Base-by-base conservation (phyloP, 176 grass and related monocot genomes). In the Thalia dealbata region DNA sequence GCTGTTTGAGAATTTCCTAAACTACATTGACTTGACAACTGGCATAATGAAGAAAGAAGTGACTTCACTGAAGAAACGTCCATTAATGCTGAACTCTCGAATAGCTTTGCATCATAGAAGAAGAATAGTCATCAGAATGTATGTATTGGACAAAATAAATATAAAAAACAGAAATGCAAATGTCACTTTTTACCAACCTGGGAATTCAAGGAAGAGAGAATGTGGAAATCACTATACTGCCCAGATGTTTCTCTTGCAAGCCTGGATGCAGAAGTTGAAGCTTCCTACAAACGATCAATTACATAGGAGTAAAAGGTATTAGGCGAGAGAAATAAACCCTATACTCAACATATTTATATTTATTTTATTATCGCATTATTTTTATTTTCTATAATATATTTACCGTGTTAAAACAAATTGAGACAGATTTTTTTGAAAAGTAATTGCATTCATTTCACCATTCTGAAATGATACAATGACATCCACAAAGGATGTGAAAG, bases 71-170 rank as follows among this genome's bases (percentile, higher is more conserved):
- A 85, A 78, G 87, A 81, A 64, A 97, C 73, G 68, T 83, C 88
- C 93, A 97, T 97, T 76, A 97, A 78, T 71, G 83, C 87, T 73
- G 93, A 97, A 86, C 93, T 97, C 87, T 97, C 93, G 80, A 97
- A 97, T 48, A 97, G 75, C 93, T 97, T 84, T 26, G 68, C 76
- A 84, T 90, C 35, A 72, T 44, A 76, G 15, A 77, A 43, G 43
- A 54, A 67, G 45, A 76, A 42, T 29, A 22, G 73, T 69, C 52
- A 82, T 56, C 44, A 79, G 71, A 69, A 67, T 61, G 32, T 13
- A 75, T 56, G 24, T 2, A 26, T 25, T 77, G 61, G 28, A 69
- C 46, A 30, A 48, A 77, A 80, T 69, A 18, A 78, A 44, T 59
- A 38, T 12, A 14, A 32, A 7, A 52, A 30, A 29, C 50, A 32